Evolutionary conservation across 169 alveolate genomes (phyloP).

Genomic region (Babesia caballi): DNA sequence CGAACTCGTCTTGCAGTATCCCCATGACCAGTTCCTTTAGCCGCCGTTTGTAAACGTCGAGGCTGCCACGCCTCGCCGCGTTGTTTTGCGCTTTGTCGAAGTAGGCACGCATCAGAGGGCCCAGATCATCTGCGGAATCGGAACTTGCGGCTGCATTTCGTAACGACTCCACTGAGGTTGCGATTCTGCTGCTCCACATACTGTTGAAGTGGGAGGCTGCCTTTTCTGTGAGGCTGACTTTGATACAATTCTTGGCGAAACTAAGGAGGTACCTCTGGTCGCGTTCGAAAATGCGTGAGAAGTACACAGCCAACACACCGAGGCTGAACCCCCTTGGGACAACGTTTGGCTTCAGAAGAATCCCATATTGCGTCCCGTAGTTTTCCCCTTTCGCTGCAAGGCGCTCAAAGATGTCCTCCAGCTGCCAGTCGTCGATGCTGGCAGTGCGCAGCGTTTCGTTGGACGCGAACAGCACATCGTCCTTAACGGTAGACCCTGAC

Average conservation of each 20-base stretch:
- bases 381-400: neutral
- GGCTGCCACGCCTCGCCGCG: neutral
- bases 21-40: neutral
- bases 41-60: neutral
- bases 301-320: constrained; percentile 17
- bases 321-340: constrained; percentile 8
- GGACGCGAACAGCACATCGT: constrained; percentile 1
- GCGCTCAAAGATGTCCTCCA: constrained; percentile 2
- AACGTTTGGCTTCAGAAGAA: neutral
- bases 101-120: neutral
- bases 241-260: constrained; percentile 5
- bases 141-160: neutral
- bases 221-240: neutral
- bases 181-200: neutral
- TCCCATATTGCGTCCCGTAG: neutral
- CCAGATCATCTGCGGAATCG: neutral
- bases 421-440: constrained; percentile 5
- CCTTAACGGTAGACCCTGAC: neutral
- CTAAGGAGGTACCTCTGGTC: neutral
- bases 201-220: neutral
- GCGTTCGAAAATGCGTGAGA: neutral
- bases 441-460: constrained; percentile 1
- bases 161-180: neutral
- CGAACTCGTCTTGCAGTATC: constrained; percentile 1
- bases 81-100: neutral